phyloP scores from a whole-genome alignment of 352 stramenopile genomes.

The Phytopythium sindhum region DNA sequence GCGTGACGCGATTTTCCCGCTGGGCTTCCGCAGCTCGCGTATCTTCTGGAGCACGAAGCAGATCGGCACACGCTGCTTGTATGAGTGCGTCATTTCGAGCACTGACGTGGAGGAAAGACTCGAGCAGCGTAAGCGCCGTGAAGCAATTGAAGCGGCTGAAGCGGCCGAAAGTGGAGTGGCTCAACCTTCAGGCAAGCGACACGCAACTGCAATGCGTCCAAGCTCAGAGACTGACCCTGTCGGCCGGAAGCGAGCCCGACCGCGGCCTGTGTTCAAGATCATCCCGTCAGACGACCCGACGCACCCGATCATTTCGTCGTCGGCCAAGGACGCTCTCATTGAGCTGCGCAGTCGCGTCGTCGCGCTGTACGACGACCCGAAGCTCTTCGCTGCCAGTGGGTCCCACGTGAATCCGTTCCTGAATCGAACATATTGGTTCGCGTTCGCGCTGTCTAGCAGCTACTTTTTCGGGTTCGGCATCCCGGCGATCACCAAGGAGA shows the following conservation, averaged over 20 bases:
- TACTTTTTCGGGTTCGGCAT: slow-evolving; percentile 86
- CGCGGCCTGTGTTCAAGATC: slow-evolving; percentile 70
- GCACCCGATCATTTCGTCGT: slow-evolving; percentile 58
- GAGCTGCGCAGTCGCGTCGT: slow-evolving; percentile 70
- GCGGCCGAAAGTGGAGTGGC: slow-evolving; percentile 9
- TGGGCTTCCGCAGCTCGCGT: slow-evolving; percentile 88
- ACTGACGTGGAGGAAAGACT: slow-evolving; percentile 61
- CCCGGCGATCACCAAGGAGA: slow-evolving; percentile 53
- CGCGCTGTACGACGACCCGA: slow-evolving; percentile 66
- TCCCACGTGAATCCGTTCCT: slow-evolving; percentile 66
- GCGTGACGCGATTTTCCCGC: slow-evolving; percentile 81
- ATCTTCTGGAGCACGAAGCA: slow-evolving; percentile 90
- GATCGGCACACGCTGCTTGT: slow-evolving; percentile 74
- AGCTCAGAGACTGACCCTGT: background rate
- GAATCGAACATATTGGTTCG: slow-evolving; percentile 75
- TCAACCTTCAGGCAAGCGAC: background rate
- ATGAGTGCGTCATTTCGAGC: slow-evolving; percentile 89
- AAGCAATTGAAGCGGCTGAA: slow-evolving; percentile 8
- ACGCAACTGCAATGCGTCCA: background rate
- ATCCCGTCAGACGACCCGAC: slow-evolving; percentile 64
- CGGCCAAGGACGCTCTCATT: slow-evolving; percentile 65
- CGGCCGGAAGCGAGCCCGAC: slow-evolving; percentile 15
- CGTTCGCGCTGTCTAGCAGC: slow-evolving; percentile 64
- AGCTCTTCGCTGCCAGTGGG: slow-evolving; percentile 22
- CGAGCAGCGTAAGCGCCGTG: slow-evolving; percentile 13